These are phyloP conservation scores for Serendipita sp. DNA, from an alignment of 768 basidiomycete genomes.

Conservation along the genomic window DNA sequence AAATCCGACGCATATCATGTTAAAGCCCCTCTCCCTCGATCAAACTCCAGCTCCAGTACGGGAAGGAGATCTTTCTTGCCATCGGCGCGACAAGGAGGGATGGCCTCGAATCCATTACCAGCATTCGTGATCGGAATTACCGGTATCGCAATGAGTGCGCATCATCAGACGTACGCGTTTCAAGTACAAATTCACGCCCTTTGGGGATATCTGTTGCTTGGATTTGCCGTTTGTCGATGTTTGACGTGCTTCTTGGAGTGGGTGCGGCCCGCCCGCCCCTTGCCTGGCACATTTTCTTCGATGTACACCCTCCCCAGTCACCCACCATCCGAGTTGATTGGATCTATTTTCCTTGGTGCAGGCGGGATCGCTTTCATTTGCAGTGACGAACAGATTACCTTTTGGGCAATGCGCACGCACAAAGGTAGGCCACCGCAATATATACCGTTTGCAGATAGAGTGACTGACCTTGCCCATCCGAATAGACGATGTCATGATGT, in stretches of 20 bases:
- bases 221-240: constrained; percentile 63
- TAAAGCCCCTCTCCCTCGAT: constrained; percentile 19
- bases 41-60: constrained; percentile 29
- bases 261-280: constrained; percentile 66
- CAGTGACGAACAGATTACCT: constrained; percentile 76
- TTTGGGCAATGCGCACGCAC: constrained; percentile 82
- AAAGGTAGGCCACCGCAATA: constrained; percentile 40
- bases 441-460: constrained; percentile 1
- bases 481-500: constrained; percentile 75
- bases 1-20: constrained; percentile 14
- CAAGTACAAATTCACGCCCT: constrained; percentile 82
- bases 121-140: constrained; percentile 89
- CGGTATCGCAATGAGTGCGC: constrained; percentile 85
- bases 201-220: constrained; percentile 80
- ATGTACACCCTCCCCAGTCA: constrained; percentile 51
- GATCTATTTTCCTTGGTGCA: constrained; percentile 70
- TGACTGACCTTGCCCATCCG: neutral
- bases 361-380: constrained; percentile 86
- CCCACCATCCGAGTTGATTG: constrained; percentile 85
- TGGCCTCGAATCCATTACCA: constrained; percentile 57
- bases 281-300: constrained; percentile 16
- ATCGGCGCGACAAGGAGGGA: constrained; percentile 30
- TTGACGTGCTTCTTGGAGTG: constrained; percentile 92
- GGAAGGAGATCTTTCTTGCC: constrained; percentile 42
- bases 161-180: constrained; percentile 82